Base-by-base conservation (phyloP, 768 basidiomycete species). In the Lactarius psammicola region DNA sequence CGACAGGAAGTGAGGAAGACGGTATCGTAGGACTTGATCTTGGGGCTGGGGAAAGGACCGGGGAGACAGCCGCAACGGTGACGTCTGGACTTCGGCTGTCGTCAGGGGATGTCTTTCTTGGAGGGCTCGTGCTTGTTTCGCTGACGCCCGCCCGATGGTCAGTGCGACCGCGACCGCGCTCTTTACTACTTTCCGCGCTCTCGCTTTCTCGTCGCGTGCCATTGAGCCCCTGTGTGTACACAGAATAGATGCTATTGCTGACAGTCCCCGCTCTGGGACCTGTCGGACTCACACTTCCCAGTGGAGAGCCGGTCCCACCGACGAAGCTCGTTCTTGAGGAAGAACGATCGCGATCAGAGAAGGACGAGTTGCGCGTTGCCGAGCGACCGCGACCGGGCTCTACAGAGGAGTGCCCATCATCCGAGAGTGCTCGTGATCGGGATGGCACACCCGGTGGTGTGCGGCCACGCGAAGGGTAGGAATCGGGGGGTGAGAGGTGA, bases 341-440 rank as follows among this genome's bases (percentile, higher is more conserved):
- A 26, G 80, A 80, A 31, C 73, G 73, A 42, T 85, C 85, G 59
- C 82, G 84, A 53, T 81, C 76, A 31, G 83, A 79, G 33, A 84
- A 84, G 1, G 85, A 83, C 18, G 85, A 78, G 7, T 81, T 82
- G 44, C 85, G 81, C 23, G 84, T 80, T 57, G 77, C 77, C 49
- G 85, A 85, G 26, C 87, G 79, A 3, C 87, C 86, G 17, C 87
- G 81, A 30, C 56, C n/a, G 31, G 18, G 9, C 33, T 66, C 65
- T 31, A 20, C 31, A n/a, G 61, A 30, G 36, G 74, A 72, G 61
- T 72, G 70, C 0, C 73, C 54, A n/a, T 68, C 69, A 40, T 56
- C 72, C 28, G 71, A 70, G 34, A 71, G 71, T 55, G 75, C 72
- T 42, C 71, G 71, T 34, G 74, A 75, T 58, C 70, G 70, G 53